phyloP scores from a whole-genome alignment of 306 rosid genomes.

The Vigna radiata region DNA sequence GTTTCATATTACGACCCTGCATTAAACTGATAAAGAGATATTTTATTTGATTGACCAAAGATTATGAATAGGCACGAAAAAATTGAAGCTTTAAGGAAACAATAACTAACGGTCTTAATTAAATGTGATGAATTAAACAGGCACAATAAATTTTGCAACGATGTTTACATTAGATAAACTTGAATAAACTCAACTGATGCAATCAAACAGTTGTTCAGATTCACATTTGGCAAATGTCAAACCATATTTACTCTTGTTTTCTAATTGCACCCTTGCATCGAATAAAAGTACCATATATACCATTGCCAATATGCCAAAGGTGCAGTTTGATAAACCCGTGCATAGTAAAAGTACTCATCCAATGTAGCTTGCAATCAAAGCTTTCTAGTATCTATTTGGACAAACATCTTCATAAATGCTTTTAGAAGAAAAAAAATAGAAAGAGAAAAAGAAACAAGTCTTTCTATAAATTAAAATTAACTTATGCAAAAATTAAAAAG shows the following conservation, averaged over 20 bases:
- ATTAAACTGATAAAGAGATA: neutral
- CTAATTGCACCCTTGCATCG: constrained; percentile 15
- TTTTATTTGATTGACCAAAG: constrained; percentile 9
- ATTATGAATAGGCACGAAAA: neutral
- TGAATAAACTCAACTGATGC: neutral
- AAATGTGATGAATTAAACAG: neutral
- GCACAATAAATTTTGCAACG: neutral
- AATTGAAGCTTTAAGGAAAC: constrained; percentile 10
- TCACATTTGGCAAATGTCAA: constrained; percentile 25
- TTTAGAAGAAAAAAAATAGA: no score
- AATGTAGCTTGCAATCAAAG: neutral
- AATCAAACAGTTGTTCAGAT: constrained; percentile 6
- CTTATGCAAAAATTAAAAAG: no score
- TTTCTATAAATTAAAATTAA: no score
- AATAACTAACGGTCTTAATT: neutral
- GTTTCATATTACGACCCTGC: neutral
- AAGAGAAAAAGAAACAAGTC: no score
- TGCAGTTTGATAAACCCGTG: constrained; percentile 22
- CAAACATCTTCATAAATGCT: no score
- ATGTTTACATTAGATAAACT: constrained; percentile 3
- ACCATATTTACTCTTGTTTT: constrained; percentile 16
- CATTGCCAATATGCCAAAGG: constrained; percentile 25
- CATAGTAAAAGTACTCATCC: constrained; percentile 23
- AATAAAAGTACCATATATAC: neutral
- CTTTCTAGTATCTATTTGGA: neutral